A percentile compares a stretch with the other conserved stretches of the same genome.
These are phyloP conservation scores for Williopsis jadinii DNA, from an alignment of 1,139 yeast genomes.

Conservation along the genomic window DNA sequence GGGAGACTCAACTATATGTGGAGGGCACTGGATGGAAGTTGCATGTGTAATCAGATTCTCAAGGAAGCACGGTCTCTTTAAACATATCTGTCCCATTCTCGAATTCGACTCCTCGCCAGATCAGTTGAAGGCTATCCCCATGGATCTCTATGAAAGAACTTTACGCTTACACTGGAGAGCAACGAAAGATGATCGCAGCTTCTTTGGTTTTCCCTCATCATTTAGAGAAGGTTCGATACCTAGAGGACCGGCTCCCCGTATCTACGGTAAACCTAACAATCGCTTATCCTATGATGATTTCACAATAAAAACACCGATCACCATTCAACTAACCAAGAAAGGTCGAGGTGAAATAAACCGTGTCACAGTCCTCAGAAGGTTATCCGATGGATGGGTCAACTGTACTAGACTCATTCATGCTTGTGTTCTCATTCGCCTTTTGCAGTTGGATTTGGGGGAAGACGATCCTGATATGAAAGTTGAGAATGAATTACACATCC, in stretches of 20 bases:
- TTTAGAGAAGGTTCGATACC: constrained; percentile 18
- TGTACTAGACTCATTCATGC: constrained; percentile 11
- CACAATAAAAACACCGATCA: constrained; percentile 1
- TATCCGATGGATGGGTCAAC: constrained; percentile 22
- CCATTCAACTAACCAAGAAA: constrained; percentile 6
- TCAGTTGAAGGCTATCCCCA: constrained; percentile 3
- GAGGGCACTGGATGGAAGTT: constrained; percentile 20
- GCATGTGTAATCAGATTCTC: constrained; percentile 11
- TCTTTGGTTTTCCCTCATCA: constrained; percentile 14
- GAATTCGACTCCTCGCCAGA: constrained; percentile 13
- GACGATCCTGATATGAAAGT: constrained; percentile 19
- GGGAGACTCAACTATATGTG: constrained; percentile 19
- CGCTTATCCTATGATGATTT: constrained; percentile 6
- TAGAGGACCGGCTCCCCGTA: constrained; percentile 3
- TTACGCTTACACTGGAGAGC: constrained; percentile 11
- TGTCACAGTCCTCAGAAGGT: constrained; percentile 9
- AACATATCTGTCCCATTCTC: constrained; percentile 11
- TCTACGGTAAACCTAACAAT: not conserved
- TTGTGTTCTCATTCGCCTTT: constrained; percentile 13
- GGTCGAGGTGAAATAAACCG: constrained; percentile 1
- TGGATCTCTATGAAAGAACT: constrained; percentile 11
- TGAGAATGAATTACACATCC: constrained; percentile 13
- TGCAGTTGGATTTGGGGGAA: constrained; percentile 12
- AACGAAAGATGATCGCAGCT: constrained; percentile 7
- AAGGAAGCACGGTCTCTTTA: constrained; percentile 14